These are phyloP conservation scores for Lachancea thermotolerans DNA, from an alignment of 805 yeast species.

Conservation along the genomic window DNA sequence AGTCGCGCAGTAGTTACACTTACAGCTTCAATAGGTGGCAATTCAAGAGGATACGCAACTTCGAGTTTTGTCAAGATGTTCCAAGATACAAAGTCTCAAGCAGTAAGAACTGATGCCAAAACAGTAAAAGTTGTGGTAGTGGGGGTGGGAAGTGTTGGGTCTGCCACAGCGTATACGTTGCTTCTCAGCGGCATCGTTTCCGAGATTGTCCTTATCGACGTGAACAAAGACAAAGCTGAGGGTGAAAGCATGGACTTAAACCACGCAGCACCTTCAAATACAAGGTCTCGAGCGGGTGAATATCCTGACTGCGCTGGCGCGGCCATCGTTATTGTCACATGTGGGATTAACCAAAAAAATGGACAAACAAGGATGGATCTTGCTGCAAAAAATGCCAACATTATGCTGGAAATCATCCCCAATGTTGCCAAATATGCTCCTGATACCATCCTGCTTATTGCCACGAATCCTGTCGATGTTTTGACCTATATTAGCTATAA, in stretches of 20 bases:
- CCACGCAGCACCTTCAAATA: constrained; percentile 9
- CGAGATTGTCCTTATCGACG: constrained; percentile 10
- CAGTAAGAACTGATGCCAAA: neutral
- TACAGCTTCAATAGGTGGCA: no score
- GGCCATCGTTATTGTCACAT: constrained; percentile 9
- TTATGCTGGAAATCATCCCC: constrained; percentile 11
- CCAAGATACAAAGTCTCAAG: neutral
- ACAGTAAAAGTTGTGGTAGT: constrained; percentile 8
- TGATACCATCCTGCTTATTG: constrained; percentile 9
- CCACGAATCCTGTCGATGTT: constrained; percentile 13
- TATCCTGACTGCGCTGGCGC: constrained; percentile 9
- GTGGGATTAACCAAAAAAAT: constrained; percentile 10
- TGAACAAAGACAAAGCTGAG: constrained; percentile 8
- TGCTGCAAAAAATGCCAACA: constrained; percentile 8
- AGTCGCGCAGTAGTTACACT: no score
- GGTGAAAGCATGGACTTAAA: constrained; percentile 11
- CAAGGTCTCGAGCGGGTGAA: constrained; percentile 7
- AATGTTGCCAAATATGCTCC: constrained; percentile 11
- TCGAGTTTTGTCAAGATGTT: neutral
- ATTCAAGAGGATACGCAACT: no score
- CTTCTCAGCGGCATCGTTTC: constrained; percentile 9
- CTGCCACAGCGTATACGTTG: constrained; percentile 11
- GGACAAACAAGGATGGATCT: constrained; percentile 13
- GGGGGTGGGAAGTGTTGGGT: constrained; percentile 11
- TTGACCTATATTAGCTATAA: constrained; percentile 7